Evolutionary conservation across 2,329 filamentous ascomycete species (phyloP).

Genomic region (Aspergillus sp.): DNA sequence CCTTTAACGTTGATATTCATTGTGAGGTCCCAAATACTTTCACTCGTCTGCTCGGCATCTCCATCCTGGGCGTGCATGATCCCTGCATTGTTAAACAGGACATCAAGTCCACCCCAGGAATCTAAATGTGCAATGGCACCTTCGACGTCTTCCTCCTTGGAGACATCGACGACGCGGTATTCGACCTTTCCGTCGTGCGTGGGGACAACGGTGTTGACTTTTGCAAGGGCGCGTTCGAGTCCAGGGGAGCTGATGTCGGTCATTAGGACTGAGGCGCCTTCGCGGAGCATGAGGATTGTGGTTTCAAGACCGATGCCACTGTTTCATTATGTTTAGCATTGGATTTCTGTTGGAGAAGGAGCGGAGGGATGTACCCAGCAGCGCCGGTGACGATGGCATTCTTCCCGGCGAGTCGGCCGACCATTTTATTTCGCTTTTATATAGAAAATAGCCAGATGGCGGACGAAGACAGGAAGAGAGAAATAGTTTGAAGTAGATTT

Average conservation of each 20-base stretch:
- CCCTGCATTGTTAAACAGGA: conserved; percentile 85
- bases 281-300: conserved; percentile 80
- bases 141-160: conserved; percentile 77
- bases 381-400: conserved; percentile 24
- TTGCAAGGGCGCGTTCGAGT: conserved; percentile 72
- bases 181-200: conserved; percentile 20
- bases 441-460: no score
- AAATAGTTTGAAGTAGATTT: no score
- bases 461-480: no score
- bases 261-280: conserved; percentile 83
- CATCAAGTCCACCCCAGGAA: conserved; percentile 80
- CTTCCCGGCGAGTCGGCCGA: conserved; percentile 22
- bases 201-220: conserved; percentile 72
- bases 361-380: conserved; percentile 13
- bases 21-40: conserved; percentile 91
- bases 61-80: conserved; percentile 89
- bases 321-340: neutral
- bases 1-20: conserved; percentile 96
- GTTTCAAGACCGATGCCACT: conserved; percentile 92
- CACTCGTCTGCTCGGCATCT: conserved; percentile 78
- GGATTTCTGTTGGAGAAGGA: neutral
- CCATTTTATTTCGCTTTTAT: no score
- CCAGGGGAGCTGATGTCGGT: conserved; percentile 79
- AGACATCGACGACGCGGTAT: conserved; percentile 62
- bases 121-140: conserved; percentile 74